These are phyloP conservation scores for Leucocoprinus sp. DNA, from an alignment of 768 basidiomycete species.

Conservation along the genomic window DNA sequence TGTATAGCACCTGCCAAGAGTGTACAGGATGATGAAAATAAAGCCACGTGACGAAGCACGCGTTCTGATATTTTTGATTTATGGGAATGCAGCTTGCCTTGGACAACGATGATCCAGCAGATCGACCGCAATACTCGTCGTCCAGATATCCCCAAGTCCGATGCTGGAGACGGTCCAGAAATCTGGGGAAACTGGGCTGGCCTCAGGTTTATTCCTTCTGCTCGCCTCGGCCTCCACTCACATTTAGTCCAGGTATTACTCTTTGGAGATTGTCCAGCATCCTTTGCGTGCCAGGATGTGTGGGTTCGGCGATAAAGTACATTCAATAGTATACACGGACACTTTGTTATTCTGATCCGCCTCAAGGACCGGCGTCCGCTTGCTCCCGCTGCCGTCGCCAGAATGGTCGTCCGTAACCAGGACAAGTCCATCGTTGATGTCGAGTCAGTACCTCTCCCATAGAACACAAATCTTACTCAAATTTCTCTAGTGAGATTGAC, in stretches of 20 bases:
- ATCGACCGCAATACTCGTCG: slow-evolving; percentile 34
- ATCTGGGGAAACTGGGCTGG: slow-evolving; percentile 68
- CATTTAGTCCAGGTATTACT: slow-evolving; percentile 52
- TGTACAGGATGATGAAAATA: not conserved
- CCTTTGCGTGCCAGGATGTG: slow-evolving; percentile 91
- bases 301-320: slow-evolving; percentile 92
- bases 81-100: not conserved
- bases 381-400: slow-evolving; percentile 84
- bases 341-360: slow-evolving; percentile 11
- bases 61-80: no score
- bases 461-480: not conserved
- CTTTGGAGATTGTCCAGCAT: slow-evolving; percentile 79
- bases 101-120: slow-evolving; percentile 56
- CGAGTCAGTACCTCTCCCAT: slow-evolving; percentile 45
- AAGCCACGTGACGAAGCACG: no score
- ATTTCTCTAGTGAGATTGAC: slow-evolving; percentile 60
- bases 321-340: not conserved
- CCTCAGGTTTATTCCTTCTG: slow-evolving; percentile 35
- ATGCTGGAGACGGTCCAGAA: slow-evolving; percentile 36
- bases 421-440: slow-evolving; percentile 63
- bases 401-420: slow-evolving; percentile 65
- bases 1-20: not conserved
- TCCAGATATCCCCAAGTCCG: slow-evolving; percentile 23
- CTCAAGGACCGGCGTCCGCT: slow-evolving; percentile 83
- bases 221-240: slow-evolving; percentile 12